Base-by-base conservation (phyloP, 768 basidiomycete genomes). In the Hypholoma sublateritium region DNA sequence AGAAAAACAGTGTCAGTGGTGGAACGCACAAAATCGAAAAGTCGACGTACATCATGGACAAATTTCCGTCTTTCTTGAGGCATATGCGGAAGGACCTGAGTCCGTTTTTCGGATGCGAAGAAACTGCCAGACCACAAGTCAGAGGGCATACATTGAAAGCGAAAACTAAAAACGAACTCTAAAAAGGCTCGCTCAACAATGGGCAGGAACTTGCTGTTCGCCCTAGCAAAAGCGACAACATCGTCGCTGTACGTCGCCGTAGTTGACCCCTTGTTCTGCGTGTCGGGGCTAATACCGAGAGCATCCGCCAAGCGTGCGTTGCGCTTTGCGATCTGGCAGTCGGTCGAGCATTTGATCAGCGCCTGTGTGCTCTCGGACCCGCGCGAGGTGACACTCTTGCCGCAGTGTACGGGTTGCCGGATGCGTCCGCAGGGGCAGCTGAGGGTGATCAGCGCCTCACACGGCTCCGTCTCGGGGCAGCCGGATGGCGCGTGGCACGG, bases 231-330 rank as follows among this genome's bases (percentile, higher is more conserved):
- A 1, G 68, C 71, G 1, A 85, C 69, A 19, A 95, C 65, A 42
- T 92, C 89, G 2, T 85, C 79, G 19, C 72, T 70, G 69, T 91
- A 96, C 4, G 72, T 75, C 48, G 80, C 80, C 49, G 72, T 71
- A 1, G 53, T 55, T 17, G 61, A 62, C 11, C 57, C 65, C 59
- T 72, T 70, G 46, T 76, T 80, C 16, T 77, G 73, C 6, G 68
- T 72, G 43, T 85, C 80, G 14, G 80, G 70, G 37, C 74, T 87
- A 65, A 98, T 96, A 0, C 95, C 95, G 4, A 99, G 72, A 1
- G 97, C 97, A 37, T 95, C 93, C 0, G 97, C 97, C 7, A 99
- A 72, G 35, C 85, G 76, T 0, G 88, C 91, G 63, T 97, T 98
- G 11, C 97, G 83, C 68, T 95, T 91, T 43, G 88, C 90, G 49